A percentile compares a stretch with the other conserved stretches of the same genome.
Conservation (phyloP, 441 rosid species). For the Kokia cookei region DNA sequence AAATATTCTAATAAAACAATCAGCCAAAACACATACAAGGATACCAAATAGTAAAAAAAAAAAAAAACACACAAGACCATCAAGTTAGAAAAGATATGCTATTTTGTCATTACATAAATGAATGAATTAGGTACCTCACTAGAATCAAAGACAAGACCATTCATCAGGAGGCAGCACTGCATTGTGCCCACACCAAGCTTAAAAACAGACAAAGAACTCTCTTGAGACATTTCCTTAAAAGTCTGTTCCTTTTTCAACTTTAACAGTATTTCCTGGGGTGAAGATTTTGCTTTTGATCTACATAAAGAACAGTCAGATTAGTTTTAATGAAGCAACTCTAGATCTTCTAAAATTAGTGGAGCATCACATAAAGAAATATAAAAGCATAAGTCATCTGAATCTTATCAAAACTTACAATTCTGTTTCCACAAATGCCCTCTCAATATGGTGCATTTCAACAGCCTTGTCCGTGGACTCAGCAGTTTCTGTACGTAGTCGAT, state of each 20-base stretch:
- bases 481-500: slow-evolving; percentile 62
- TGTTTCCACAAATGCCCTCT: slow-evolving; percentile 93
- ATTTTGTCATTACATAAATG: slow-evolving; percentile 6
- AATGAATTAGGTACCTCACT: slow-evolving; percentile 59
- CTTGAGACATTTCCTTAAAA: slow-evolving; percentile 53
- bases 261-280: slow-evolving; percentile 80
- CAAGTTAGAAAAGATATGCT: neutral
- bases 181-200: slow-evolving; percentile 84
- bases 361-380: slow-evolving; percentile 11
- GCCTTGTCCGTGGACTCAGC: slow-evolving; percentile 54
- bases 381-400: slow-evolving; percentile 12
- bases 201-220: slow-evolving; percentile 80
- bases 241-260: slow-evolving; percentile 78
- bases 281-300: slow-evolving; percentile 79
- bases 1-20: neutral
- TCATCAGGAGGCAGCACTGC: slow-evolving; percentile 82
- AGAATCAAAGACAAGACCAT: slow-evolving; percentile 90
- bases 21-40: neutral
- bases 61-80: too few species aligned
- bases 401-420: slow-evolving; percentile 47
- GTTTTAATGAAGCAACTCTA: slow-evolving; percentile 7
- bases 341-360: neutral
- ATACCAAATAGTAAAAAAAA: slow-evolving; percentile 3
- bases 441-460: slow-evolving; percentile 82
- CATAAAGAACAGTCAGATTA: slow-evolving; percentile 7